Evolutionary conservation across 129 eudicot genomes (phyloP).

Genomic region (Rutidosis leptorrhynchoides): DNA sequence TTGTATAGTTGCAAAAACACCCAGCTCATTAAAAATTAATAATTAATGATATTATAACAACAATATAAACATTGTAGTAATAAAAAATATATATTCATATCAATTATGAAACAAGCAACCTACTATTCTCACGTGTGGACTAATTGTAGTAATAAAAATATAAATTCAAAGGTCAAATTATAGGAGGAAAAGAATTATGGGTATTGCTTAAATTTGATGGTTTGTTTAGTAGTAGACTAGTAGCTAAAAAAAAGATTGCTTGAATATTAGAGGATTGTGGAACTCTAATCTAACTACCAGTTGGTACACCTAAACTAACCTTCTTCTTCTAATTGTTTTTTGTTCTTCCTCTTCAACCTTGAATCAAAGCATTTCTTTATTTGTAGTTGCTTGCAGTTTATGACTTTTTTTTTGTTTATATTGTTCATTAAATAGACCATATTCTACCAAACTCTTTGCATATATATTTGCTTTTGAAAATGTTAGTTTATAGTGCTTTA

Average conservation of each 20-base stretch:
- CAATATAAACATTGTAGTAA: constrained; percentile 10
- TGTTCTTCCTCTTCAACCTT: constrained; percentile 34
- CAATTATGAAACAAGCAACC: constrained; percentile 34
- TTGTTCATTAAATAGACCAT: not conserved
- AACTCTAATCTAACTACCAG: constrained; percentile 76
- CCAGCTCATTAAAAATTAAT: no score
- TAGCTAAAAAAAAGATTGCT: constrained; percentile 46
- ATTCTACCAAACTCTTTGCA: constrained; percentile 26
- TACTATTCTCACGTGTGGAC: constrained; percentile 46
- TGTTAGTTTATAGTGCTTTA: not conserved
- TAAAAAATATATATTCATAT: constrained; percentile 18
- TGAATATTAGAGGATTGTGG: constrained; percentile 50
- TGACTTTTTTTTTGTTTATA: constrained; percentile 17
- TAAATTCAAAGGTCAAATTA: constrained; percentile 5
- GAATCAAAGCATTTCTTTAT: constrained; percentile 33
- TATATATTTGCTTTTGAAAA: not conserved
- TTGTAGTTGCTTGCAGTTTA: constrained; percentile 35
- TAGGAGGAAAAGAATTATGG: constrained; percentile 24
- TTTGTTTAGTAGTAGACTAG: constrained; percentile 29
- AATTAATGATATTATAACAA: constrained; percentile 12
- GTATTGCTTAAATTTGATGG: constrained; percentile 28
- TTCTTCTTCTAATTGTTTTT: constrained; percentile 13
- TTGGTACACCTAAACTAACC: constrained; percentile 76
- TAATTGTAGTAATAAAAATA: constrained; percentile 13
- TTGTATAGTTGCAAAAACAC: constrained; percentile 15